Percentiles rank a stretch among this genome's conserved stretches.
These are phyloP conservation scores for Colletotrichum caudatum DNA, from an alignment of 2,329 filamentous ascomycete genomes.

Conservation along the genomic window DNA sequence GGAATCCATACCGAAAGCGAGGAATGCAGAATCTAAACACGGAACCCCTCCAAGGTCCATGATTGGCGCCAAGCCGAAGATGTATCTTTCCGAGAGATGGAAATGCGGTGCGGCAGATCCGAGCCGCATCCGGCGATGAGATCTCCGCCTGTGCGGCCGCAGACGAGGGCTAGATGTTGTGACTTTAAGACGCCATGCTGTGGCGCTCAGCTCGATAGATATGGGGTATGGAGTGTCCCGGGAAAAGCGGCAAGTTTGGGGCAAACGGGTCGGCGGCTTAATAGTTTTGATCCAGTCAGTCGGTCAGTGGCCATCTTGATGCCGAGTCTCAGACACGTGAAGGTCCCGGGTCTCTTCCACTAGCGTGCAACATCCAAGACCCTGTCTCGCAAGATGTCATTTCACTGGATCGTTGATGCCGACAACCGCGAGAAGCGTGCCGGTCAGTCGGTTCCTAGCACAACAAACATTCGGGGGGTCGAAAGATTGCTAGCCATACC, in stretches of 20 bases:
- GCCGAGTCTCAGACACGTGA: background rate
- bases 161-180: background rate
- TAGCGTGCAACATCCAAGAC: background rate
- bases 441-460: background rate
- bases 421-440: background rate
- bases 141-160: background rate
- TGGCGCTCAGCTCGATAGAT: background rate
- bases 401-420: background rate
- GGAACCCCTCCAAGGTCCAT: background rate
- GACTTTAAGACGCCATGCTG: background rate
- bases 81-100: background rate
- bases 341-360: background rate
- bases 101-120: background rate
- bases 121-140: background rate
- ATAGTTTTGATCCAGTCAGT: background rate
- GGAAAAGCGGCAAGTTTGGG: background rate
- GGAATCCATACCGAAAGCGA: no score
- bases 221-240: background rate
- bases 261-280: background rate
- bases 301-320: no score
- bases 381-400: background rate
- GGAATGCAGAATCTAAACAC: background rate
- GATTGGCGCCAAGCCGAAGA: background rate
- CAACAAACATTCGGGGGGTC: background rate
- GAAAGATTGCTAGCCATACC: background rate